A percentile compares a stretch with the other conserved stretches of the same genome.
Evolutionary conservation across 2,329 filamentous ascomycete genomes (phyloP).

Genomic region (Chaetomiaceae sp.): DNA sequence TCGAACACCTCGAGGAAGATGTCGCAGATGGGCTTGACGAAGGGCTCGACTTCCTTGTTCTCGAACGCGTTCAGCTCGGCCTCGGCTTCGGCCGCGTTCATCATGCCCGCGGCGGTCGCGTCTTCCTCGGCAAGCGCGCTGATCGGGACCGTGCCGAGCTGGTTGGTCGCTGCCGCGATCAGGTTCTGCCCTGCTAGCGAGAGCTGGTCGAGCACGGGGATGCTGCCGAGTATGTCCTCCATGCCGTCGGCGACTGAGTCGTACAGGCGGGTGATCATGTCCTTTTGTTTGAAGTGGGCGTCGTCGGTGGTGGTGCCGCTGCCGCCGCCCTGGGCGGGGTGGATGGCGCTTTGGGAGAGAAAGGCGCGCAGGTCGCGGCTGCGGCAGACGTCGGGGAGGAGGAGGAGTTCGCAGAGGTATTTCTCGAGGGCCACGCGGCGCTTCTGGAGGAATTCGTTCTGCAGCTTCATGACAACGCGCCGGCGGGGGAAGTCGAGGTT

Average conservation of each 20-base stretch:
- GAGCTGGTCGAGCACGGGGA: slow-evolving; percentile 90
- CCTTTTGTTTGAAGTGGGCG: slow-evolving; percentile 54
- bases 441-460: slow-evolving; percentile 92
- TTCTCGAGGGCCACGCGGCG: slow-evolving; percentile 76
- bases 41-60: slow-evolving; percentile 81
- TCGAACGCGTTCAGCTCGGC: slow-evolving; percentile 93
- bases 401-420: slow-evolving; percentile 76
- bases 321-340: slow-evolving; percentile 37
- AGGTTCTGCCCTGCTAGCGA: slow-evolving; percentile 90
- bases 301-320: slow-evolving; percentile 53
- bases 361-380: slow-evolving; percentile 90
- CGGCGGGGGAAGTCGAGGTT: slow-evolving; percentile 88
- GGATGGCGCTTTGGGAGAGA: slow-evolving; percentile 79
- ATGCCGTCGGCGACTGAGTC: slow-evolving; percentile 96
- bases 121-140: slow-evolving; percentile 50
- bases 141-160: slow-evolving; percentile 54
- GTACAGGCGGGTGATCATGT: slow-evolving; percentile 92
- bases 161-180: slow-evolving; percentile 67
- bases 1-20: slow-evolving; percentile 96
- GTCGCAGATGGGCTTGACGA: slow-evolving; percentile 97
- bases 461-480: slow-evolving; percentile 91
- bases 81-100: slow-evolving; percentile 70
- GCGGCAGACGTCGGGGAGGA: slow-evolving; percentile 87
- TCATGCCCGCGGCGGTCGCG: slow-evolving; percentile 38
- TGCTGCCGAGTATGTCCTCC: slow-evolving; percentile 95